A percentile compares a stretch with the other conserved stretches of the same genome.
Evolutionary conservation across 164 flowering plant species (phyloP).

Genomic region (Chimonanthus praecox): DNA sequence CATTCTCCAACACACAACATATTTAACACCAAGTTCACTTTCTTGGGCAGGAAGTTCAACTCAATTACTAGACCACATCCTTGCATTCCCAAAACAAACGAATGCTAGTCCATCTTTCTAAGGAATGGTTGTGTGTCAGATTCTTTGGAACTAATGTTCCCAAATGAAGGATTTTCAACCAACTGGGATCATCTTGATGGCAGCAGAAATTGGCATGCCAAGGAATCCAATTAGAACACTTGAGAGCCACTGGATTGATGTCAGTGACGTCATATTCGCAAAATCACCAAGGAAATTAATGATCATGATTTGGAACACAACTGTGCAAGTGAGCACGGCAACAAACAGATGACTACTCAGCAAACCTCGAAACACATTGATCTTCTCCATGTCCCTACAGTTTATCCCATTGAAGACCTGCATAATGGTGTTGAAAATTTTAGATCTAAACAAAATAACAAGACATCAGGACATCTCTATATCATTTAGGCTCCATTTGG

Average conservation of each 20-base stretch:
- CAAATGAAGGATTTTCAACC: neutral
- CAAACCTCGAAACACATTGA: slow-evolving; percentile 70
- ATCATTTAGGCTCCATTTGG: too few relatives aligned
- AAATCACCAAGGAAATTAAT: slow-evolving; percentile 67
- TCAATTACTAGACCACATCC: too few relatives aligned
- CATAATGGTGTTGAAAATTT: too few relatives aligned
- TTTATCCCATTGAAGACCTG: slow-evolving; percentile 86
- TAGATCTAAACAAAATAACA: neutral
- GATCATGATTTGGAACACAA: slow-evolving; percentile 67
- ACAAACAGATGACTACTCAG: slow-evolving; percentile 72
- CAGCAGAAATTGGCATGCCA: slow-evolving; percentile 83
- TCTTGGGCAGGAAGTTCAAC: too few relatives aligned
- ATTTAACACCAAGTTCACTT: too few relatives aligned
- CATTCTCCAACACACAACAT: too few relatives aligned
- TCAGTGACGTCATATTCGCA: slow-evolving; percentile 76
- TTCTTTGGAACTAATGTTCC: too few relatives aligned
- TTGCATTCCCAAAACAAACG: too few relatives aligned
- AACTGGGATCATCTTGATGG: slow-evolving; percentile 69
- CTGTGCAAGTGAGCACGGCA: slow-evolving; percentile 52
- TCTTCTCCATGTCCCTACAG: slow-evolving; percentile 89
- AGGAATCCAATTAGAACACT: slow-evolving; percentile 67
- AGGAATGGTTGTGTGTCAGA: too few relatives aligned
- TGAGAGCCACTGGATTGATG: slow-evolving; percentile 56
- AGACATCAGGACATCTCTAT: neutral
- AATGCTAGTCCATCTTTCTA: too few relatives aligned